Percentiles rank a stretch among this genome's conserved stretches.
Conservation (phyloP, 2,329 filamentous ascomycete species). For the Claviceps spartinae region DNA sequence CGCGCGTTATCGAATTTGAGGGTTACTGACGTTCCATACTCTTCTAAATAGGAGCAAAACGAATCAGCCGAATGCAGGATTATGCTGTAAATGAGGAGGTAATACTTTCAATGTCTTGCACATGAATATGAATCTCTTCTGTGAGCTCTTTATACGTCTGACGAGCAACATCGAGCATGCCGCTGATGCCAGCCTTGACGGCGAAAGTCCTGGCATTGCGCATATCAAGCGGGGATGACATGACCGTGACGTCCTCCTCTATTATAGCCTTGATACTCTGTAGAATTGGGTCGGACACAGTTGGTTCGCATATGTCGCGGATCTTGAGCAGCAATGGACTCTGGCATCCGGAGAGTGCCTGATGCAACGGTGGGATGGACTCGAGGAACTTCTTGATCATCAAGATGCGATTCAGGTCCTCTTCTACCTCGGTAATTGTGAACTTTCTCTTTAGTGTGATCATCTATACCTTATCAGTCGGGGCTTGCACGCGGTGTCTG, state of each 20-base stretch:
- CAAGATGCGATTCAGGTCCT: constrained; percentile 74
- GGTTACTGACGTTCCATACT: constrained; percentile 45
- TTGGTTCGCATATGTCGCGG: constrained; percentile 53
- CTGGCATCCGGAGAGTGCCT: constrained; percentile 50
- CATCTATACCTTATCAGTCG: constrained; percentile 33
- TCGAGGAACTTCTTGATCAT: constrained; percentile 73
- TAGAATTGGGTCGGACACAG: constrained; percentile 46
- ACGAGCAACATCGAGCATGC: constrained; percentile 75
- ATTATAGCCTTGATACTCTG: constrained; percentile 55
- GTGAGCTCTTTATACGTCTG: constrained; percentile 84
- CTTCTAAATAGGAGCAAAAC: constrained; percentile 23
- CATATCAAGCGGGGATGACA: constrained; percentile 67
- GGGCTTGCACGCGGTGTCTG: not conserved
- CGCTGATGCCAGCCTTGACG: constrained; percentile 72
- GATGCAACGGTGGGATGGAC: constrained; percentile 52
- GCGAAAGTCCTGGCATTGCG: constrained; percentile 86
- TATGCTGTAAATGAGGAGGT: not conserved
- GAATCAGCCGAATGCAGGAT: no score
- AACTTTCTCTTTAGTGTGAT: constrained; percentile 59
- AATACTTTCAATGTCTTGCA: constrained; percentile 52
- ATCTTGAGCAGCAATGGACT: constrained; percentile 55
- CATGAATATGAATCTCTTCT: constrained; percentile 59
- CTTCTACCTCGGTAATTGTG: constrained; percentile 57
- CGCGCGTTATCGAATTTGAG: constrained; percentile 66
- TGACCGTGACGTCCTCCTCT: constrained; percentile 69